Evolutionary conservation across 148 eudicot genomes (phyloP), one percentile per base, ranked within the genome.

Genomic region (Chenopodium formosanum): DNA sequence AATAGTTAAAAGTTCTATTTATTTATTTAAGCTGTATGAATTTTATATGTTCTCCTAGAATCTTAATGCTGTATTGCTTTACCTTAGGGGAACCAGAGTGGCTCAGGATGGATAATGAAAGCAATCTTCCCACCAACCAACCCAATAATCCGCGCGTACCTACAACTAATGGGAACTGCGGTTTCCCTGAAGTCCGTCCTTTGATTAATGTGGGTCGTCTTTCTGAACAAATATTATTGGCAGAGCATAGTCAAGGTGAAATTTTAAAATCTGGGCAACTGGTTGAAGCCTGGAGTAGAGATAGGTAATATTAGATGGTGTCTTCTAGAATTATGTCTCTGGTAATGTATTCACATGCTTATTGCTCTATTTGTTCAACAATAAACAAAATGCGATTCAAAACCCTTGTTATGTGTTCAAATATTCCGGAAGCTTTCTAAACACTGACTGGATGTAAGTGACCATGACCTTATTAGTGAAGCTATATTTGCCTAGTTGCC

Each of bases 121-220:
- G 65, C 17, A 19, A 52, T 37, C 23, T 40, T 16, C 52, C 7
- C 72, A 70, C 12, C 72, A 70, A 79, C 58, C 75, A 25, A 53
- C 11, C 72, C 13, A 65, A 34, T 65, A 25, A 27, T 46, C 64
- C 27, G 50, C 48, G 69, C 6, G 29, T 31, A 47, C 62, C 17
- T 44, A 11, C 50, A 32, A 52, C 68, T 47, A 73, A 74, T 83
- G 78, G 29, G 63, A 75, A 83, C 40, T 56, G 65, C 14, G 44
- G 32, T 70, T 63, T 60, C 52, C 88, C 88, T 4, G 60, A 48
- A 62, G 78, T 86, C 50, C 88, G 88, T 60, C 88, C 86, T 68
- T 81, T 78, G 8, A 81, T 86, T 78, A 68, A 81, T 9, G 65
- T 64, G 62, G 84, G 75, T 31, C 70, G 70, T 81, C 85, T 86